Conservation (phyloP, 2,329 filamentous ascomycete genomes). For the Cladophialophora chaetospira region DNA sequence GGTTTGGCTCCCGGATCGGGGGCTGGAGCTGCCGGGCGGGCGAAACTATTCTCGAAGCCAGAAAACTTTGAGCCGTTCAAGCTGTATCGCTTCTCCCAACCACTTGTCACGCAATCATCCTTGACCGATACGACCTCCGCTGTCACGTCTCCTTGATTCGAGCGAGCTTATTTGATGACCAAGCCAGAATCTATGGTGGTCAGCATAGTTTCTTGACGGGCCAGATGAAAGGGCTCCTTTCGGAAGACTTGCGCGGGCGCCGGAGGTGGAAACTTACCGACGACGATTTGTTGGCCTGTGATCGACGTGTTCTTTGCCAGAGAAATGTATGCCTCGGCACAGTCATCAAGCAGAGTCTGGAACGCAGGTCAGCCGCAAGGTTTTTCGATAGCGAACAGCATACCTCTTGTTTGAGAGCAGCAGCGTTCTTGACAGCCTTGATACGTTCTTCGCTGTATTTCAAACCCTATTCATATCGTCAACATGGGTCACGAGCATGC, state of each 20-base stretch:
- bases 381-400: slow-evolving; percentile 29
- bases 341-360: slow-evolving; percentile 47
- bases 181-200: slow-evolving; percentile 28
- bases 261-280: slow-evolving; percentile 42
- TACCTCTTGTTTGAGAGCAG: slow-evolving; percentile 62
- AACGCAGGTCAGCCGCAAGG: slow-evolving; percentile 6
- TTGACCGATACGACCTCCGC: neutral
- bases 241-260: too few relatives aligned
- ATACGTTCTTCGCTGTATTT: slow-evolving; percentile 61
- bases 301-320: slow-evolving; percentile 50
- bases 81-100: slow-evolving; percentile 22
- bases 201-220: too few relatives aligned
- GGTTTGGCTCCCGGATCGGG: slow-evolving; percentile 16
- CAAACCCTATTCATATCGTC: slow-evolving; percentile 49
- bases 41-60: slow-evolving; percentile 19
- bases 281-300: slow-evolving; percentile 48
- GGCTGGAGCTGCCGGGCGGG: slow-evolving; percentile 23
- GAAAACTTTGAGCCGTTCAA: slow-evolving; percentile 12
- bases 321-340: slow-evolving; percentile 44
- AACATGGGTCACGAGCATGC: neutral
- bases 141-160: neutral
- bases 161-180: slow-evolving; percentile 16
- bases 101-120: slow-evolving; percentile 8
- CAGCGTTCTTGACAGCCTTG: slow-evolving; percentile 55
- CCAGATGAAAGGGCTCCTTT: too few relatives aligned